Evolutionary conservation across 140 eudicot species (phyloP).

Genomic region (Anethum foeniculum): DNA sequence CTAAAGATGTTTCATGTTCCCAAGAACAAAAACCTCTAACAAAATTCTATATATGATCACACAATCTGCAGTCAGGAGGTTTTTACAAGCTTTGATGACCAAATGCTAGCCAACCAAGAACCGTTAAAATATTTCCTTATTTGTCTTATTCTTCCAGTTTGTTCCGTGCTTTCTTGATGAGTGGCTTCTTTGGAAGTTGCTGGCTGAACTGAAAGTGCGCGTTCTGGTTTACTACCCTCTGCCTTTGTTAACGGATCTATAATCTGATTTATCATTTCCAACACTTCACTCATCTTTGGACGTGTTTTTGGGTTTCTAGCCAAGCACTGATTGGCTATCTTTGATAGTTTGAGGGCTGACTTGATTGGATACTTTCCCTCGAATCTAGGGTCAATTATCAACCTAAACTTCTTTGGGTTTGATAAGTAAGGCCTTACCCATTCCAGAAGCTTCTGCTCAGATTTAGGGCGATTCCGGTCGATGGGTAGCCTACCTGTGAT

Average conservation of each 20-base stretch:
- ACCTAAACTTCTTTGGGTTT: conserved; percentile 58
- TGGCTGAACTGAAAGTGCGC: conserved; percentile 16
- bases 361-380: conserved; percentile 44
- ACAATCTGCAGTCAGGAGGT: conserved; percentile 29
- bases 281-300: conserved; percentile 89
- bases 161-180: conserved; percentile 15
- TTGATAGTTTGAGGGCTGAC: conserved; percentile 57
- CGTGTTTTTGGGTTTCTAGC: conserved; percentile 51
- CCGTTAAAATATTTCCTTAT: conserved; percentile 24
- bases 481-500: conserved; percentile 84
- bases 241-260: conserved; percentile 28
- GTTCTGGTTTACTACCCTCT: conserved; percentile 26
- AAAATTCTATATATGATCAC: neutral
- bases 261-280: conserved; percentile 56
- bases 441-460: conserved; percentile 76
- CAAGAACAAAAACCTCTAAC: neutral
- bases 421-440: conserved; percentile 75
- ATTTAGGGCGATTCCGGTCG: conserved; percentile 67
- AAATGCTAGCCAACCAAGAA: conserved; percentile 42
- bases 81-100: conserved; percentile 40
- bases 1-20: neutral
- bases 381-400: conserved; percentile 68
- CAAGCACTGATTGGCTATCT: conserved; percentile 71
- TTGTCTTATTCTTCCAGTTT: conserved; percentile 25
- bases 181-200: conserved; percentile 9